These are phyloP conservation scores for Fusarium nematophilum DNA, from an alignment of 2,329 filamentous ascomycete species.

Conservation along the genomic window DNA sequence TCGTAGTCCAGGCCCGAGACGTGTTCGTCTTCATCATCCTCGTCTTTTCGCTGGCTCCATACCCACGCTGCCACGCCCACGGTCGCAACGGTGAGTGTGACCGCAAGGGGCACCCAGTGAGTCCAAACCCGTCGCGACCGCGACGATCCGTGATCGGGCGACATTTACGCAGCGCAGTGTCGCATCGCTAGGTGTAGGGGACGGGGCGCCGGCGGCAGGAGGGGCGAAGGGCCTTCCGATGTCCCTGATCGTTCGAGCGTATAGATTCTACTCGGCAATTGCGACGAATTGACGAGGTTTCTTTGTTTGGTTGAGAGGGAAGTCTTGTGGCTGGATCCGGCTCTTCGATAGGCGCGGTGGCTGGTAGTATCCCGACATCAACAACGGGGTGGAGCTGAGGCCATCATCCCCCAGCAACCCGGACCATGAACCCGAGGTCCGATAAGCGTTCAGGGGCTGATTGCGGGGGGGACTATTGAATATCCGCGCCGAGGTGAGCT, in stretches of 20 bases:
- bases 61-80: conserved; percentile 90
- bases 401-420: conserved; percentile 44
- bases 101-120: conserved; percentile 89
- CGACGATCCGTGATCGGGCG: conserved; percentile 69
- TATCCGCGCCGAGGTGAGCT: conserved; percentile 43
- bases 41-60: conserved; percentile 87
- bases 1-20: conserved; percentile 62
- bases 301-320: conserved; percentile 26
- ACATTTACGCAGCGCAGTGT: conserved; percentile 60
- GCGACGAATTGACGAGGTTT: conserved; percentile 19
- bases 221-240: conserved; percentile 31
- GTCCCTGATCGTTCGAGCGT: conserved; percentile 9
- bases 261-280: conserved; percentile 9
- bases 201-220: conserved; percentile 33
- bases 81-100: conserved; percentile 89
- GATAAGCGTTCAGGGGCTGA: conserved; percentile 41
- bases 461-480: conserved; percentile 40
- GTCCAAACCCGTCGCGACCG: conserved; percentile 74
- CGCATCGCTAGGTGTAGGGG: conserved; percentile 48
- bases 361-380: conserved; percentile 45
- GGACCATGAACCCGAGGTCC: conserved; percentile 42
- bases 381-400: conserved; percentile 46
- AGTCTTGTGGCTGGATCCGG: conserved; percentile 35
- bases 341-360: conserved; percentile 43
- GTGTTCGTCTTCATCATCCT: conserved; percentile 72